Percentiles rank a stretch among this genome's conserved stretches.
These are phyloP conservation scores for Rhytidiadelphus loreus DNA, from an alignment of 225 moss, liverwort and hornwort genomes.

Conservation along the genomic window DNA sequence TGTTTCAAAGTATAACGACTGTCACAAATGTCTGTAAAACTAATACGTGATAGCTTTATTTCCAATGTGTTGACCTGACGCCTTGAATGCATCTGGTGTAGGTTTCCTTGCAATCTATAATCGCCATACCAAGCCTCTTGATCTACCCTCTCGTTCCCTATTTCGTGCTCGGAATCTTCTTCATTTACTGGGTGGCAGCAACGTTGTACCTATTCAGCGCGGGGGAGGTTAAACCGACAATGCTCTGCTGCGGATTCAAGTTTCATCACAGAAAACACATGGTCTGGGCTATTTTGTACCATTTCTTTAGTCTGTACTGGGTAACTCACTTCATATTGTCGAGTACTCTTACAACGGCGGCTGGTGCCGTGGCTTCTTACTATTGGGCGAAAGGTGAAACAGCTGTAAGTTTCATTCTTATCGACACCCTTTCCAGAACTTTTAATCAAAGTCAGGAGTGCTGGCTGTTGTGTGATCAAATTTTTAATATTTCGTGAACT, in stretches of 20 bases:
- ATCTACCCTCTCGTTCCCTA: slow-evolving; percentile 74
- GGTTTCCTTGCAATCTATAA: slow-evolving; percentile 66
- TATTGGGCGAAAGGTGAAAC: slow-evolving; percentile 58
- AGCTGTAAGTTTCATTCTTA: slow-evolving; percentile 7
- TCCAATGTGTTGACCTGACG: not conserved
- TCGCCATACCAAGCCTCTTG: slow-evolving; percentile 71
- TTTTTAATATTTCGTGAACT: not conserved
- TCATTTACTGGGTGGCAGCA: slow-evolving; percentile 60
- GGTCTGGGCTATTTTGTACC: slow-evolving; percentile 47
- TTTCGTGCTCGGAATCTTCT: slow-evolving; percentile 32
- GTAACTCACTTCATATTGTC: slow-evolving; percentile 24
- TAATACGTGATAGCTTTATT: accelerated
- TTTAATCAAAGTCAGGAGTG: accelerated
- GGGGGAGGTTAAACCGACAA: slow-evolving; percentile 38
- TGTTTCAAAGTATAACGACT: accelerated
- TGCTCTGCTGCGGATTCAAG: slow-evolving; percentile 33
- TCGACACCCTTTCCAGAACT: too few relatives aligned
- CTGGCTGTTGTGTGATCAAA: accelerated
- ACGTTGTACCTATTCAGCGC: slow-evolving; percentile 71
- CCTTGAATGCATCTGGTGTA: not conserved
- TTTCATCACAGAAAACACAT: slow-evolving; percentile 36
- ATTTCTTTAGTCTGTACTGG: slow-evolving; percentile 45
- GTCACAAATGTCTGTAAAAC: accelerated
- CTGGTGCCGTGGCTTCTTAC: slow-evolving; percentile 34
- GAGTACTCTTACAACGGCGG: slow-evolving; percentile 15